Base-by-base conservation (phyloP, 164 flowering plant genomes). In the Akebia trifoliata region DNA sequence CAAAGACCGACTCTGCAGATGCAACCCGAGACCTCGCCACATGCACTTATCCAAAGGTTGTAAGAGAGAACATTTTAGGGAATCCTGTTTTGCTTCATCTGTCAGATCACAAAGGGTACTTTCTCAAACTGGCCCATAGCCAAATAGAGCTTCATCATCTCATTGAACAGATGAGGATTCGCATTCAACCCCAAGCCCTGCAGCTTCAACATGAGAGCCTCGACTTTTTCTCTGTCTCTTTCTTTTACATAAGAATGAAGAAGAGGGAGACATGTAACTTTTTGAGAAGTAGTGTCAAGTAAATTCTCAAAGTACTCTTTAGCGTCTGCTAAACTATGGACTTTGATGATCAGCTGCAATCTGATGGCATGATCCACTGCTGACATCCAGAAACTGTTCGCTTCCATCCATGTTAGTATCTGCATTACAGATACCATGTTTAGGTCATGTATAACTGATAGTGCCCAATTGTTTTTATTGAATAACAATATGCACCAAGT, bases 31-130 rank as follows among this genome's bases (percentile, higher is more conserved):
- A 73, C 3, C 40, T 68, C 63, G 28, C 59, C 60, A 61, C 71
- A 67, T 17, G 88, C 80, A 57, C 50, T 65, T 77, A 81, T 77
- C 85, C 86, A 85, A 17, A 85, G 71, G 60, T 81, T 81, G 70
- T 79, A 83, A 43, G 86, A 79, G 14, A 81, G 76, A 59, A 78
- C 74, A 75, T 73, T 79, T 31, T 21, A 36, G 6, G 75, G 74
- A 56, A 77, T 73, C 14, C 35, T 77, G 55, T 74, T 69, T 48
- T 37, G 65, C 62, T 76, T 84, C 85, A 85, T 82, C 56, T 72
- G 64, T 20, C 18, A 60, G 45, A 82, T 74, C 49, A 76, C 70
- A 24, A 60, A 34, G 5, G 56, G 70, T 5, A 76, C 86, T 67
- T 72, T 82, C 53, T 66, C 59, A 51, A 50, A 68, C 50, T 72